These are phyloP conservation scores for Coleophoma eucalyptorum DNA, from an alignment of 2,329 filamentous ascomycete species.

Conservation along the genomic window DNA sequence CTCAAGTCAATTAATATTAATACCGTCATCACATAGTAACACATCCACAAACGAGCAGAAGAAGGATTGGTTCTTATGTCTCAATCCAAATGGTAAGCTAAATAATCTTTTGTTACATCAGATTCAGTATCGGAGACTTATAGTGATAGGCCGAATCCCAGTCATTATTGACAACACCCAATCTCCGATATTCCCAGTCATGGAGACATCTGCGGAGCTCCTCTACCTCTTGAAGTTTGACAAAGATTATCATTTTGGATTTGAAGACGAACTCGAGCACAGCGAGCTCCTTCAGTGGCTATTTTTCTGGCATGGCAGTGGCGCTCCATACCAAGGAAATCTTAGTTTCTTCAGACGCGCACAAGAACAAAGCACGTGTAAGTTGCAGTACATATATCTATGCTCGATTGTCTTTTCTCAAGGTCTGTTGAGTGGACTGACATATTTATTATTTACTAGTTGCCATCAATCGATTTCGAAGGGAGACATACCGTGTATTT, in stretches of 20 bases:
- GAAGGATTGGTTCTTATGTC: constrained; percentile 47
- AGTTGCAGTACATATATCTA: constrained; percentile 6
- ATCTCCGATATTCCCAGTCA: constrained; percentile 43
- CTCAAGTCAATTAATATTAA: neutral
- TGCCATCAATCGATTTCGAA: constrained; percentile 46
- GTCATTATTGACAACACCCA: constrained; percentile 45
- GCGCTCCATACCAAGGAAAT: constrained; percentile 40
- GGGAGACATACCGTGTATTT: constrained; percentile 46
- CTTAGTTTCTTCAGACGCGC: constrained; percentile 31
- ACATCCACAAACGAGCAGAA: constrained; percentile 51
- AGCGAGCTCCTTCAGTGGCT: constrained; percentile 47
- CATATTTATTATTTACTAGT: constrained; percentile 11
- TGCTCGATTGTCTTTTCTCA: no score
- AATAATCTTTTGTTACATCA: neutral
- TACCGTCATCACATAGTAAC: constrained; percentile 20
- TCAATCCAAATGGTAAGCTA: constrained; percentile 38
- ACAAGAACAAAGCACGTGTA: constrained; percentile 42
- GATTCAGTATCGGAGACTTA: constrained; percentile 15
- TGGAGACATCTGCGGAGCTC: constrained; percentile 49
- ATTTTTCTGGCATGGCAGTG: constrained; percentile 48
- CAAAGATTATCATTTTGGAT: constrained; percentile 45
- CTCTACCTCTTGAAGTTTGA: constrained; percentile 49
- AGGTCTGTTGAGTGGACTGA: constrained; percentile 1
- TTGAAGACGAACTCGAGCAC: constrained; percentile 45
- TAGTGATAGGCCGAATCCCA: constrained; percentile 35